Evolutionary conservation across 805 yeast genomes (phyloP).

Genomic region (Candida saitoana): DNA sequence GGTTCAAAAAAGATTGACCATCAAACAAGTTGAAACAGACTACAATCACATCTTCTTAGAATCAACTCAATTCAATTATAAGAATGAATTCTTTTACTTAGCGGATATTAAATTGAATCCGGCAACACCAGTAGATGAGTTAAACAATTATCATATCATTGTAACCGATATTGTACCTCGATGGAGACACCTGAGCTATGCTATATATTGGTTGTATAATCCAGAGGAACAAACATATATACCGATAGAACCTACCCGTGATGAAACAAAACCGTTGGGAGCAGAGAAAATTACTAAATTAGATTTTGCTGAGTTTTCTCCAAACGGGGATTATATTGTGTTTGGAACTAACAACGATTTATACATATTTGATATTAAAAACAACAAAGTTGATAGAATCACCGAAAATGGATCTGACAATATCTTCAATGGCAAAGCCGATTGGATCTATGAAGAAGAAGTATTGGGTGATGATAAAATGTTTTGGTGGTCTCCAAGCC

Average conservation of each 20-base stretch:
- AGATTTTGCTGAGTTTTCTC: conserved; percentile 61
- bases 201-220: conserved; percentile 35
- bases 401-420: conserved; percentile 50
- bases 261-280: conserved; percentile 6
- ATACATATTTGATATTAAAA: conserved; percentile 39
- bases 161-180: conserved; percentile 46
- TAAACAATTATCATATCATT: conserved; percentile 46
- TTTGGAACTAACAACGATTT: conserved; percentile 57
- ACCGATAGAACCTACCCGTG: conserved; percentile 30
- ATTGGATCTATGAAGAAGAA: conserved; percentile 86
- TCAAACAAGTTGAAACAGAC: conserved; percentile 24
- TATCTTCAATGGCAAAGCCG: conserved; percentile 66
- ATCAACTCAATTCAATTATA: conserved; percentile 33
- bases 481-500: conserved; percentile 75
- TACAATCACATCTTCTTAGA: conserved; percentile 28
- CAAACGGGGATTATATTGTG: conserved; percentile 50
- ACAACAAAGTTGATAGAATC: conserved; percentile 25
- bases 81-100: conserved; percentile 33
- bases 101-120: conserved; percentile 36
- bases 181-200: conserved; percentile 38
- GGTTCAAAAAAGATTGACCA: conserved; percentile 11
- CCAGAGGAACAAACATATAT: conserved; percentile 22
- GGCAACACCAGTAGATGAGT: conserved; percentile 40
- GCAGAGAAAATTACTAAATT: conserved; percentile 21
- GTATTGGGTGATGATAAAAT: conserved; percentile 54